These are phyloP conservation scores for Alternaria incomplexa DNA, from an alignment of 2,329 filamentous ascomycete genomes.

Conservation along the genomic window DNA sequence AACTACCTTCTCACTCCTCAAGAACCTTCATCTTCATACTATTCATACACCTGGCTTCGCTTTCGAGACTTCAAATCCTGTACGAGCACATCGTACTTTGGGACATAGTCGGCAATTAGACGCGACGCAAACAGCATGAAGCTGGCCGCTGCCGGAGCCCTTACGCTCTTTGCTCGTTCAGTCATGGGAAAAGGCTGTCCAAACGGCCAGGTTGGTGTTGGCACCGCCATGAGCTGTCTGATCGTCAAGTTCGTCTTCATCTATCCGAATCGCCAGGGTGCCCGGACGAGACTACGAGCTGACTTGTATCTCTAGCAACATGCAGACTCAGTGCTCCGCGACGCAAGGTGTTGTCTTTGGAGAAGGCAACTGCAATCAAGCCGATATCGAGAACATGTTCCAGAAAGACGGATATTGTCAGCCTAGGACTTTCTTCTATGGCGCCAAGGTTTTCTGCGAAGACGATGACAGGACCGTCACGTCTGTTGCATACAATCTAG, in stretches of 20 bases:
- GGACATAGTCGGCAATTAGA: no score
- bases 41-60: no score
- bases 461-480: background rate
- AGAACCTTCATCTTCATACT: no score
- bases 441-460: background rate
- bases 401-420: background rate
- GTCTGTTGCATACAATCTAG: background rate
- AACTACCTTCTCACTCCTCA: no score
- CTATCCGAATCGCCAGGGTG: background rate
- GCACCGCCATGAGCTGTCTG: background rate
- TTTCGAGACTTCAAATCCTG: no score
- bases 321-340: background rate
- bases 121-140: background rate
- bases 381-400: background rate
- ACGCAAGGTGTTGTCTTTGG: background rate
- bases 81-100: no score
- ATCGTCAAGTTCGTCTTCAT: background rate
- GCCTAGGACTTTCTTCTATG: background rate
- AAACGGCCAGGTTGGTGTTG: background rate
- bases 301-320: background rate
- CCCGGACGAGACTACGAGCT: background rate
- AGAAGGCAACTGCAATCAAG: background rate
- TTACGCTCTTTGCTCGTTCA: background rate
- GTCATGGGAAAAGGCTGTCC: background rate
- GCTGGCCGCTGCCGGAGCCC: background rate